Evolutionary conservation across 208 protist genomes (phyloP).

Genomic region (Phytomonas sp.): DNA sequence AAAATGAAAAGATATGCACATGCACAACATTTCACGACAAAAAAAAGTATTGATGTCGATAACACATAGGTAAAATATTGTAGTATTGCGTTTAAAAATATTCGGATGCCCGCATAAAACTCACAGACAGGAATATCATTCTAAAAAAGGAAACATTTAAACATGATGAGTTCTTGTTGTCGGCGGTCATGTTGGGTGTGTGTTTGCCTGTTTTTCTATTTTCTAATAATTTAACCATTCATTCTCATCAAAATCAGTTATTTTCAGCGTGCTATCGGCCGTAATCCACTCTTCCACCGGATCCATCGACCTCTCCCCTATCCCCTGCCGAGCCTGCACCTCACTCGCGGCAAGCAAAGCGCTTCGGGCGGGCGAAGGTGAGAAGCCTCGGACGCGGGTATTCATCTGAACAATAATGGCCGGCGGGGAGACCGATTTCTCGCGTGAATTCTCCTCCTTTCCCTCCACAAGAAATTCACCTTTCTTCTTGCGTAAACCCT

Average conservation of each 20-base stretch:
- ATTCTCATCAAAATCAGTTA: conserved; percentile 41
- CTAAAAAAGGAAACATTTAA: background rate
- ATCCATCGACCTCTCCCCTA: background rate
- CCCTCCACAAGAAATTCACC: no score
- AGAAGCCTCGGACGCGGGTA: background rate
- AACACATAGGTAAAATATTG: background rate
- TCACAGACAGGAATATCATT: background rate
- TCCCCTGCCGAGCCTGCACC: background rate
- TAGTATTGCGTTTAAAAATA: background rate
- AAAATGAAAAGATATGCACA: background rate
- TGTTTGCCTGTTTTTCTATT: background rate
- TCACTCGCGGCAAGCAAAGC: background rate
- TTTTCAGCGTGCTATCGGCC: conserved; percentile 12
- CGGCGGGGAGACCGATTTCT: background rate
- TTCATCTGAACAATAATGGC: background rate
- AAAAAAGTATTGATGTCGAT: background rate
- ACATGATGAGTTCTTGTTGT: background rate
- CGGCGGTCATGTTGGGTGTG: no score
- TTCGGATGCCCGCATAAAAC: background rate
- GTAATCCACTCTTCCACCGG: conserved; percentile 3
- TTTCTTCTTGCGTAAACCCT: background rate
- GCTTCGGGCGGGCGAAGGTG: no score
- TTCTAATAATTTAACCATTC: conserved; percentile 32
- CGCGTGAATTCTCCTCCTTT: no score
- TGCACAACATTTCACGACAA: background rate